These are phyloP conservation scores for Tetrapisispora pingtungensis DNA, from an alignment of 805 yeast species.

Conservation along the genomic window DNA sequence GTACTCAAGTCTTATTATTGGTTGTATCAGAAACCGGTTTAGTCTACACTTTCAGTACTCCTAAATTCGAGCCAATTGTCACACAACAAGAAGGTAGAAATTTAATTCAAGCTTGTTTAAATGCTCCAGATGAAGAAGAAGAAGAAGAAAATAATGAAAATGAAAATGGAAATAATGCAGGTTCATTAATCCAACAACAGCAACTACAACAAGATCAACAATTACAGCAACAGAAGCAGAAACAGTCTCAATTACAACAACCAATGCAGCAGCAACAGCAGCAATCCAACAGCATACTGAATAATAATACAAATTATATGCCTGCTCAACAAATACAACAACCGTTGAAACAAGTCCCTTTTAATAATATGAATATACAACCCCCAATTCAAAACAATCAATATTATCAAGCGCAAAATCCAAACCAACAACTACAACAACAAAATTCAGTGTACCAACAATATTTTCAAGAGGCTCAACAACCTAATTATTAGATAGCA, in stretches of 20 bases:
- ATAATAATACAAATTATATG: constrained; percentile 1
- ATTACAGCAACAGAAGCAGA: constrained; percentile 3
- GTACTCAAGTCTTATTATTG: constrained; percentile 88
- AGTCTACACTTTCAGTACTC: constrained; percentile 97
- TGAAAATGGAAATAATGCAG: constrained; percentile 9
- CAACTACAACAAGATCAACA: neutral
- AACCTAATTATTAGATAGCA: constrained; percentile 16
- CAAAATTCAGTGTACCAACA: constrained; percentile 52
- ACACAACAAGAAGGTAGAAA: constrained; percentile 96
- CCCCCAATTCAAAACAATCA: constrained; percentile 7
- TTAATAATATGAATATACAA: constrained; percentile 4
- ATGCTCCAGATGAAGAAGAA: constrained; percentile 85
- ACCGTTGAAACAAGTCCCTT: constrained; percentile 6
- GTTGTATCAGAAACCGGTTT: constrained; percentile 98
- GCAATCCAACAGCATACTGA: constrained; percentile 6
- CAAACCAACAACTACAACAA: constrained; percentile 27
- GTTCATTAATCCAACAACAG: constrained; percentile 1
- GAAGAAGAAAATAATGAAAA: constrained; percentile 47
- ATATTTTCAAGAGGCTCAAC: constrained; percentile 51
- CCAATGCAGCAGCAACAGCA: constrained; percentile 6
- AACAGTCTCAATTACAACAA: constrained; percentile 3
- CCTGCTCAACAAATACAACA: constrained; percentile 3
- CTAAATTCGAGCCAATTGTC: constrained; percentile 94
- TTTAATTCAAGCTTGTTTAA: constrained; percentile 89
- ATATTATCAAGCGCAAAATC: constrained; percentile 28